Evolutionary conservation across 345 rosid genomes (phyloP), one percentile per base, ranked within the genome.

Genomic region (Microthlaspi erraticum): DNA sequence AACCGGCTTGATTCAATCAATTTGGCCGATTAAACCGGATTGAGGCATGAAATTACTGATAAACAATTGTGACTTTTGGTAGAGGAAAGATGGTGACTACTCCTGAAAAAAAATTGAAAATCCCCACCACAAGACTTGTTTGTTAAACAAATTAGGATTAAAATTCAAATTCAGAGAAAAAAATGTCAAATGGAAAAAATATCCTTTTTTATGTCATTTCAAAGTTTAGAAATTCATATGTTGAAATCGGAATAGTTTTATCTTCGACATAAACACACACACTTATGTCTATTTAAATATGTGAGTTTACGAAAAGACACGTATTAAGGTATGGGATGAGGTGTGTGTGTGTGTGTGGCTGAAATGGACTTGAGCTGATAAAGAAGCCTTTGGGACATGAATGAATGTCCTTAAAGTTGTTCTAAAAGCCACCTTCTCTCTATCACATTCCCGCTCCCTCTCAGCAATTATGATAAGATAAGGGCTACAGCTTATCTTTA

Each of bases 281-380:
- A n/a, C n/a, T n/a, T n/a, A n/a, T n/a, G n/a, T n/a, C n/a, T 50
- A 23, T 5, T 8, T 2, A 43, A 13, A 38, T 51, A 51, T 42
- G 56, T 42, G 73, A 59, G 59, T 8, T 50, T 51, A 66, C 13
- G 55, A 42, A 59, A 42, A 33, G 73, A 44, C 73, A 59, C 68
- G 54, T 66, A 66, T 8, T 42, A 50, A 44, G 68, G 61, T 41
- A 20, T 13, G 72, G 53, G 46, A 49, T 50, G 45, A 73, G 55
- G 54, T 16, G 61, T 20, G n/a, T 68, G 56, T 68, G 56, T 38
- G 54, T 62, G 64, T 71, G 75, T 73, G 79, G 79, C 43, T 68
- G 68, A 75, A 75, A 75, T 18, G 23, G 42, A 26, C 16, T 61
- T 45, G 68, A 53, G 36, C 48, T 64, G 26, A 39, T 19, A 31